These are phyloP conservation scores for Aurantiochytrium sp. DNA, from an alignment of 108 stramenopile genomes.

Conservation along the genomic window DNA sequence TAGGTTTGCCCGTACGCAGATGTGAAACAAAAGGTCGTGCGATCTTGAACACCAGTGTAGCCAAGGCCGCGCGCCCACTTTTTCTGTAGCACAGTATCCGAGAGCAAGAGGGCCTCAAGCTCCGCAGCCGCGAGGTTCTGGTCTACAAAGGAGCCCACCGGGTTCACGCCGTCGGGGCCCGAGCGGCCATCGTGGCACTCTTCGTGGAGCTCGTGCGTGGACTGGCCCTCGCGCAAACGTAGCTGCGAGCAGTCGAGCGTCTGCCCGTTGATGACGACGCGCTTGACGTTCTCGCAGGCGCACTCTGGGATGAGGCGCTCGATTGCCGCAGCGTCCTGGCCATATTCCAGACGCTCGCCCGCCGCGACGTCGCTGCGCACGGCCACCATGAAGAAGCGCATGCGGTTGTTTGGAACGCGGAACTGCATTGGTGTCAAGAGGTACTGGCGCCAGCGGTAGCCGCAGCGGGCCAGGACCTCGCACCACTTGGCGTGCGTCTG, in stretches of 20 bases:
- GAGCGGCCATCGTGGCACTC: background rate
- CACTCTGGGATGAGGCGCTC: background rate
- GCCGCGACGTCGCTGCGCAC: background rate
- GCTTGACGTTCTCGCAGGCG: background rate
- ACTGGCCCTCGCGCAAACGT: background rate
- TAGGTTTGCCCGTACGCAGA: background rate
- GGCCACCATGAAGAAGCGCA: constrained; percentile 6
- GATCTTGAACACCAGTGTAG: background rate
- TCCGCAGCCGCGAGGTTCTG: background rate
- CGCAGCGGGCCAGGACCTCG: background rate
- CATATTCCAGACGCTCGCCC: no score
- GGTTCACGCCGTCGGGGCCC: background rate
- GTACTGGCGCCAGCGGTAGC: background rate
- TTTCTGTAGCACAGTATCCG: background rate
- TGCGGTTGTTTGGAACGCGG: constrained; percentile 16
- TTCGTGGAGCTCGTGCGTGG: background rate
- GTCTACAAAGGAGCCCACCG: background rate
- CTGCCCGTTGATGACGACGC: background rate
- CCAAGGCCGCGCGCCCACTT: constrained; percentile 3
- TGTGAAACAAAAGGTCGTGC: constrained; percentile 18
- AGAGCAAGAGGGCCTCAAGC: background rate
- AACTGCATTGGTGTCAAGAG: background rate
- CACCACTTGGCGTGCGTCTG: background rate
- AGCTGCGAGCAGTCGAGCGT: background rate
- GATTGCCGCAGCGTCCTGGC: background rate